phyloP scores from a whole-genome alignment of 2,329 filamentous ascomycete genomes.

The Cladophialophora immunda region DNA sequence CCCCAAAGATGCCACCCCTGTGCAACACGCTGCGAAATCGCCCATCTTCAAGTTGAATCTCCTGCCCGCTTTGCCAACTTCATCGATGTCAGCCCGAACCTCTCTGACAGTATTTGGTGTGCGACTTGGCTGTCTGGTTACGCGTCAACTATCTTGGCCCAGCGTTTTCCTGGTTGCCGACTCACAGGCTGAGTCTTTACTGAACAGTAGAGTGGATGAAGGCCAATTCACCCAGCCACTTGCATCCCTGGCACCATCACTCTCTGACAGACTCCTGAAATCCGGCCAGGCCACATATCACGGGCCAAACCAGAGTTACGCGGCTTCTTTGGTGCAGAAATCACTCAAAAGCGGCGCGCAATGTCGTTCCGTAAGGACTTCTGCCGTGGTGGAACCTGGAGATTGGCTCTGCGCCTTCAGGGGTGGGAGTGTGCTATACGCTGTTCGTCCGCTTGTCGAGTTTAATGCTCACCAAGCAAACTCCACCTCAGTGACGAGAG shows the following conservation, averaged over 20 bases:
- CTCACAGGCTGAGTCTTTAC: neutral
- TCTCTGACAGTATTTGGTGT: slow-evolving; percentile 21
- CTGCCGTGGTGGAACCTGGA: slow-evolving; percentile 30
- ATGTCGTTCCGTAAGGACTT: slow-evolving; percentile 30
- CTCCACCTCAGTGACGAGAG: neutral
- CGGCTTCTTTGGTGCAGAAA: slow-evolving; percentile 16
- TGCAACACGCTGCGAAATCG: neutral
- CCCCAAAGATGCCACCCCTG: neutral
- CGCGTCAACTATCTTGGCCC: slow-evolving; percentile 29
- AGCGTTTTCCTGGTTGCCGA: slow-evolving; percentile 29
- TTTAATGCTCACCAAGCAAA: neutral
- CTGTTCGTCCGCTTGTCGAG: slow-evolving; percentile 15
- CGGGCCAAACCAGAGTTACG: slow-evolving; percentile 4
- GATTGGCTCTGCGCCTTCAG: slow-evolving; percentile 32
- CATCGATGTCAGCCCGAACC: neutral
- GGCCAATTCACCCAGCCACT: slow-evolving; percentile 23
- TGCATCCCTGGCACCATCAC: slow-evolving; percentile 5
- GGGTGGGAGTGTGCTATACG: slow-evolving; percentile 29
- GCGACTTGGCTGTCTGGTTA: slow-evolving; percentile 30
- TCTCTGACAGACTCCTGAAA: neutral
- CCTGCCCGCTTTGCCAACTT: neutral
- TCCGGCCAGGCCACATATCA: neutral
- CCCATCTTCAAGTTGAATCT: slow-evolving; percentile 21
- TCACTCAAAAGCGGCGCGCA: slow-evolving; percentile 12
- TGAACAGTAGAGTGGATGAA: neutral